Evolutionary conservation across 2,329 filamentous ascomycete genomes (phyloP), one percentile per base, ranked within the genome.

Genomic region (Monascus ruber): DNA sequence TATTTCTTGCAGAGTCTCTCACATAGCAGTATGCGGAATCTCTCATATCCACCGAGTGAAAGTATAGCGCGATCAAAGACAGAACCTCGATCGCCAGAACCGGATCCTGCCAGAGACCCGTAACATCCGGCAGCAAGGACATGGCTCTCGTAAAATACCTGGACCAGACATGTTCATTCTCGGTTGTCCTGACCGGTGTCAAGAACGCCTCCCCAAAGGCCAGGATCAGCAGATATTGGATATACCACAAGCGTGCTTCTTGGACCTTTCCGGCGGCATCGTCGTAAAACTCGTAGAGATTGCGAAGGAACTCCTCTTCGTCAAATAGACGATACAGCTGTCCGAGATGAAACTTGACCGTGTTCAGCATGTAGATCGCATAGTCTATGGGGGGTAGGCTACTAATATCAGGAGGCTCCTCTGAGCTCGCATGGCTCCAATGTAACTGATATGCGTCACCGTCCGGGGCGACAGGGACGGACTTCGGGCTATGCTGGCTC

Each of bases 291-390:
- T 54, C 48, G 36, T 60, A 52, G 26, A 64, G 51, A 33, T 58
- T 59, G 2, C 50, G 47, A 59, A 70, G 63, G 44, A 71, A 70
- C 10, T 63, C 60, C 24, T 67, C 58, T 32, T 73, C 70, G 17
- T 76, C 72, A 26, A 73, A 73, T 0, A 76, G 50, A 33, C 73
- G 71, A 35, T 74, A 72, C 2, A 74, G 47, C 24, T 73, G 71
- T 5, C 66, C 64, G 37, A 70, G 72, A 38, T 73, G 70, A 25
- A 76, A 76, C 37, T 74, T 72, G 38, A 75, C 71, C 0, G 69
- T 66, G 42, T 74, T 74, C 46, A 74, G 66, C 17, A 75, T 52
- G 39, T 71, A 74, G 9, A 71, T 56, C 3, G 70, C 68, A 46
- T 71, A 64, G 42, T 76, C 72, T 0, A 69, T 60, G 3, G 66